Conservation (phyloP, 495 filamentous ascomycete species). For the Penicillium maclennaniae region DNA sequence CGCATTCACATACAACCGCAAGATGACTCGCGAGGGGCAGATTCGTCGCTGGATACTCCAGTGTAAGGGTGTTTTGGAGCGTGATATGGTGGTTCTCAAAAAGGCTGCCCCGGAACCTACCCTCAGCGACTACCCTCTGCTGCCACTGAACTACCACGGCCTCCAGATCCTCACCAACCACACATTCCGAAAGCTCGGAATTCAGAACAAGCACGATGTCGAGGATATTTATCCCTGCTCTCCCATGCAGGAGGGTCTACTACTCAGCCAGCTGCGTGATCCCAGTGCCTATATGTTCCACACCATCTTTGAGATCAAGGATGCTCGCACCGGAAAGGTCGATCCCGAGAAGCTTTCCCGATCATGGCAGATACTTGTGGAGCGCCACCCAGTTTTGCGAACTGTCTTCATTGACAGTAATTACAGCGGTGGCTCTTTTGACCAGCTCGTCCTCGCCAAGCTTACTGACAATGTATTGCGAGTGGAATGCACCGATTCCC, state of each 20-base stretch:
- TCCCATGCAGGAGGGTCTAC: slow-evolving; percentile 61
- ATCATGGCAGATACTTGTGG: slow-evolving; percentile 53
- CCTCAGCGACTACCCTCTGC: slow-evolving; percentile 58
- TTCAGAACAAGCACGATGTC: slow-evolving; percentile 40
- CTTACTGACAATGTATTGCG: slow-evolving; percentile 32
- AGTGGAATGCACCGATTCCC: slow-evolving; percentile 38
- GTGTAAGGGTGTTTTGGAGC: slow-evolving; percentile 56
- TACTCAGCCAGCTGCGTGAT: slow-evolving; percentile 59
- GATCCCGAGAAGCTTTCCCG: slow-evolving; percentile 37
- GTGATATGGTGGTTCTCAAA: slow-evolving; percentile 48
- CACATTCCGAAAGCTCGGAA: slow-evolving; percentile 47
- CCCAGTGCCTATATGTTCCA: slow-evolving; percentile 45
- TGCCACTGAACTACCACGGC: slow-evolving; percentile 57
- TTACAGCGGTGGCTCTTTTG: slow-evolving; percentile 48
- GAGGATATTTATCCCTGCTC: slow-evolving; percentile 64
- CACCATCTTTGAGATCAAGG: slow-evolving; percentile 43
- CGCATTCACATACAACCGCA: slow-evolving; percentile 58
- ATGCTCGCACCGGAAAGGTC: slow-evolving; percentile 21
- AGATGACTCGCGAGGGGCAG: slow-evolving; percentile 52
- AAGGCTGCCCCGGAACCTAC: slow-evolving; percentile 52
- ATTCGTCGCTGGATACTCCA: slow-evolving; percentile 58
- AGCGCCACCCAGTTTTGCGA: slow-evolving; percentile 51
- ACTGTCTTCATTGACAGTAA: slow-evolving; percentile 54
- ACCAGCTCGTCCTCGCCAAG: slow-evolving; percentile 50
- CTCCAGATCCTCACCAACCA: slow-evolving; percentile 39